Evolutionary conservation across 2,329 filamentous ascomycete genomes (phyloP), one percentile per base, ranked within the genome.

Genomic region (Microcera coccophila): DNA sequence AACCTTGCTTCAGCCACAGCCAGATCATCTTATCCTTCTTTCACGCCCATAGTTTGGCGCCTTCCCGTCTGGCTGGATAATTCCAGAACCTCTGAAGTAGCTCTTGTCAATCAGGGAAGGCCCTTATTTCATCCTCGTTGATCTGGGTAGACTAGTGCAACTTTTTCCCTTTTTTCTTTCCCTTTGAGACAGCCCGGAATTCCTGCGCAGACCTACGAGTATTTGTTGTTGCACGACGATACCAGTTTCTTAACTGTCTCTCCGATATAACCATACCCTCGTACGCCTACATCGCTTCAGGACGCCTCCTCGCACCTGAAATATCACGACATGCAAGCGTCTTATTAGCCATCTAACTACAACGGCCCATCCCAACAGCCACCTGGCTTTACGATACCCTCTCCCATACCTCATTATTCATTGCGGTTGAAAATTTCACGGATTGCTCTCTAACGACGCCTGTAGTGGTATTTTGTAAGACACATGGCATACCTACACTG

Each of bases 311-410:
- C 43, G 39, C 33, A 39, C 39, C 40, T 44, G 43, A 21, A 36
- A 36, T 50, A 41, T 42, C 49, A 48, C 50, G 48, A 42, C 44
- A 56, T 56, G 53, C 52, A 36, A 49, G 45, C 54, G 49, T 36
- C 36, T 41, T 26, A 47, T 35, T n/a, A 22, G 40, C 24, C 20
- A n/a, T 36, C n/a, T 21, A 14, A 38, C 15, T 18, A 31, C 38
- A 24, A 15, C 32, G n/a, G 15, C 17, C 28, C 18, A 18, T 35
- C 16, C 22, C 22, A 26, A 34, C 33, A 34, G 18, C 26, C 29
- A 39, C 26, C 26, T 37, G 16, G 24, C 11, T 20, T 35, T 12
- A 17, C 10, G 33, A 17, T 17, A 20, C 9, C 33, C n/a, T 17
- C 9, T 33, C 31, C 16, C 31, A 33, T 11, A 9, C 29, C 29